Percentiles rank a stretch among this genome's conserved stretches.
phyloP scores from a whole-genome alignment of 305 asterid genomes.

The Fraxinus platypoda region DNA sequence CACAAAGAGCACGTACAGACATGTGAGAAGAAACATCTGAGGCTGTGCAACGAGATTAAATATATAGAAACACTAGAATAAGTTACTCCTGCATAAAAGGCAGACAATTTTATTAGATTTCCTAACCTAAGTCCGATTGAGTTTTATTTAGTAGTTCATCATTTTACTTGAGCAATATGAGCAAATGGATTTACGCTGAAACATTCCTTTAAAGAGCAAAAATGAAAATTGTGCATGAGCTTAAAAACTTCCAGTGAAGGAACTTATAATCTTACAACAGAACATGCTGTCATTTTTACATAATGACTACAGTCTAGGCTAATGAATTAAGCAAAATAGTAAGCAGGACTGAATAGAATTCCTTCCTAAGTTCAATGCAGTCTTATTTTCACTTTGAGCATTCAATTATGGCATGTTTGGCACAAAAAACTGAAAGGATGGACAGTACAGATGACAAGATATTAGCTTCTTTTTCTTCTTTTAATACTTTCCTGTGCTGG shows the following conservation, averaged over 20 bases:
- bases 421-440: background rate
- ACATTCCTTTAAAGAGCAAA: background rate
- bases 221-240: background rate
- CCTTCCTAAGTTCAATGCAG: background rate
- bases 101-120: background rate
- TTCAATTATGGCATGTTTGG: background rate
- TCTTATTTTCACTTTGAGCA: background rate
- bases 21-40: background rate
- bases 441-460: background rate
- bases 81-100: background rate
- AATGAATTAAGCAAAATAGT: background rate
- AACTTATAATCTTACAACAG: background rate
- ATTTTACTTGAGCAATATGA: background rate
- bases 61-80: background rate
- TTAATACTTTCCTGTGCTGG: background rate
- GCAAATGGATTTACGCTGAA: background rate
- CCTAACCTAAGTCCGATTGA: background rate
- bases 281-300: background rate
- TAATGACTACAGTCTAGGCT: background rate
- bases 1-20: background rate
- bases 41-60: background rate
- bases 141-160: background rate
- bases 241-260: background rate
- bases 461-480: background rate
- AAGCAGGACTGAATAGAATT: background rate